Conservation (phyloP, 129 eudicot genomes). For the Deinandra increscens region DNA sequence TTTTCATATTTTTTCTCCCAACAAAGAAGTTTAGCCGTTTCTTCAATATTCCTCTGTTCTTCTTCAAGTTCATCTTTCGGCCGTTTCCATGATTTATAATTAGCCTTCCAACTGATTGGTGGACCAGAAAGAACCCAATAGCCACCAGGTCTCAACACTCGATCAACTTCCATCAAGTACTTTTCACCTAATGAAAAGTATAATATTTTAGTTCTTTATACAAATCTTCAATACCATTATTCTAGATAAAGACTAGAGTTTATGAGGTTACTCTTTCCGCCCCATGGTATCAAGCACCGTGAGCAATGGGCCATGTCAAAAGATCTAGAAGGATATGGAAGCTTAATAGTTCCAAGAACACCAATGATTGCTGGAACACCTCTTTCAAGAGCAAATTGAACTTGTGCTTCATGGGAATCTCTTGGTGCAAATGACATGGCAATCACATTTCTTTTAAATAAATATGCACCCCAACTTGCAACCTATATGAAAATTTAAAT, state of each 20-base stretch:
- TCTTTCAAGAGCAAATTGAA: slow-evolving; percentile 55
- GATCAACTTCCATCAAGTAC: slow-evolving; percentile 63
- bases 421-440: slow-evolving; percentile 66
- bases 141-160: slow-evolving; percentile 55
- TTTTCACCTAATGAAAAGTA: slow-evolving; percentile 31
- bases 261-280: slow-evolving; percentile 44
- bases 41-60: slow-evolving; percentile 52
- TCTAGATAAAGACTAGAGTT: slow-evolving; percentile 16
- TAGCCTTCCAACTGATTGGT: slow-evolving; percentile 46
- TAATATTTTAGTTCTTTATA: background rate
- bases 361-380: slow-evolving; percentile 66
- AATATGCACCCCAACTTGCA: slow-evolving; percentile 59
- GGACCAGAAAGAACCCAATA: slow-evolving; percentile 63
- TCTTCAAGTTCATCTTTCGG: slow-evolving; percentile 49
- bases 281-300: slow-evolving; percentile 62
- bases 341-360: slow-evolving; percentile 60
- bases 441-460: slow-evolving; percentile 47
- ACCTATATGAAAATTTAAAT: slow-evolving; percentile 25
- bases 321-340: slow-evolving; percentile 59
- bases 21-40: slow-evolving; percentile 50
- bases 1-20: slow-evolving; percentile 56
- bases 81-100: slow-evolving; percentile 50
- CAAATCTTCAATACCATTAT: background rate
- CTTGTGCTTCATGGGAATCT: slow-evolving; percentile 60
- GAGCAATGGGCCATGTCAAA: slow-evolving; percentile 68